Percentiles rank a stretch among this genome's conserved stretches.
These are phyloP conservation scores for Ophiostoma ulmi DNA, from an alignment of 2,329 filamentous ascomycete genomes.

Conservation along the genomic window DNA sequence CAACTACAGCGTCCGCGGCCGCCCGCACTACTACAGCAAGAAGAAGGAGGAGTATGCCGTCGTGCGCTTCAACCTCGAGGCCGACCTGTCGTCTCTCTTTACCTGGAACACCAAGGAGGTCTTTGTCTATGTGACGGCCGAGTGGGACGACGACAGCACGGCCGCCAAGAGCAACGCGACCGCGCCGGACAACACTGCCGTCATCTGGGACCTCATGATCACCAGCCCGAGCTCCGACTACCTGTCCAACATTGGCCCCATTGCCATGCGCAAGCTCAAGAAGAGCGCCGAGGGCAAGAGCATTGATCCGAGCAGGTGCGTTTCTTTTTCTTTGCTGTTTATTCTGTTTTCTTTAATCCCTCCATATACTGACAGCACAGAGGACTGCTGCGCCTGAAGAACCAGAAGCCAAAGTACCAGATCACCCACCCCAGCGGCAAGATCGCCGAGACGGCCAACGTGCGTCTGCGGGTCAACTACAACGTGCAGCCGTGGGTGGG, in stretches of 20 bases:
- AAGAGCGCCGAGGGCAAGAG: constrained; percentile 55
- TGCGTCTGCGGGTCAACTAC: constrained; percentile 79
- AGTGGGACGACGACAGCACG: constrained; percentile 42
- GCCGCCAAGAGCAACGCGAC: constrained; percentile 37
- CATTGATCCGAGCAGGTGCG: constrained; percentile 46
- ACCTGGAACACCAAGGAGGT: constrained; percentile 99
- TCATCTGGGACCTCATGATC: constrained; percentile 97
- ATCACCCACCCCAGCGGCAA: constrained; percentile 84
- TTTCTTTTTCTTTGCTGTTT: not conserved
- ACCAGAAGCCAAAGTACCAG: constrained; percentile 92
- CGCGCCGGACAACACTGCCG: constrained; percentile 59
- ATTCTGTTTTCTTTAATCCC: not conserved
- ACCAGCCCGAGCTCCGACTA: constrained; percentile 63
- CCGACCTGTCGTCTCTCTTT: constrained; percentile 87
- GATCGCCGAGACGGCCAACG: constrained; percentile 67
- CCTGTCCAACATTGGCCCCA: constrained; percentile 55
- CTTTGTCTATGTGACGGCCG: constrained; percentile 91
- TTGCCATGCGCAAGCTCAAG: constrained; percentile 57
- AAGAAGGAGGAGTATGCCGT: constrained; percentile 96
- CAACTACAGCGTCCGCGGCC: constrained; percentile 65
- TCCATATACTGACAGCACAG: constrained; percentile 35
- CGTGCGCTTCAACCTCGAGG: constrained; percentile 87
- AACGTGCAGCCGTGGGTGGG: constrained; percentile 98
- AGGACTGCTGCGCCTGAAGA: constrained; percentile 70
- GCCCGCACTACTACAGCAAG: constrained; percentile 90